Percentiles rank a stretch among this genome's conserved stretches.
phyloP scores from a whole-genome alignment of 108 stramenopile species.

The Aurantiochytrium sp. region DNA sequence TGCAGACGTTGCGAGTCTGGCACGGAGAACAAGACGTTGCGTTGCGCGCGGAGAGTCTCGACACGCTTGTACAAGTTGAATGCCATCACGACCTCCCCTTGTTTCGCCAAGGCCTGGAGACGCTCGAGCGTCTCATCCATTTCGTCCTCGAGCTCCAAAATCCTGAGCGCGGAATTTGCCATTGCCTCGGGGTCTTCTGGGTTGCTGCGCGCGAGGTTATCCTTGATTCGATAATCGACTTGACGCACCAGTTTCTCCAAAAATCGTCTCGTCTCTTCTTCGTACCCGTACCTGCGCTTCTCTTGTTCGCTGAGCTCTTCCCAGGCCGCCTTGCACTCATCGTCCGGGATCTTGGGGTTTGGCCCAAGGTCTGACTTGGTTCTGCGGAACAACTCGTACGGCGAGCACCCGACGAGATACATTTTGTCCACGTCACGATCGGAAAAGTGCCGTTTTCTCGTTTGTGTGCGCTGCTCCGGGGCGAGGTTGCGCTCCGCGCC shows the following conservation, averaged over 20 bases:
- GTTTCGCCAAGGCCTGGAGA: background rate
- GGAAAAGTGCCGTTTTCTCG: background rate
- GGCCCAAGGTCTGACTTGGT: background rate
- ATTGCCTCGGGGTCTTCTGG: background rate
- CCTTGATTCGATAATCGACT: background rate
- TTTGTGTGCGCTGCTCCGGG: background rate
- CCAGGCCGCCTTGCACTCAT: background rate
- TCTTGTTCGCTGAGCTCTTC: background rate
- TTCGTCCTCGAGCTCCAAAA: background rate
- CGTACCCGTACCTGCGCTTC: background rate
- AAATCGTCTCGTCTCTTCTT: background rate
- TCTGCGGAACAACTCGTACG: background rate
- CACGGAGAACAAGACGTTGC: background rate
- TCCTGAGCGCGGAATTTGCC: background rate
- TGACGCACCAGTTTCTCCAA: background rate
- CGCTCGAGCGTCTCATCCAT: background rate
- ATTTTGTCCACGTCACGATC: constrained; percentile 4
- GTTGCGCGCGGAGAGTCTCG: background rate
- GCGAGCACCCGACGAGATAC: constrained; percentile 16
- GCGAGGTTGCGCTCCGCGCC: background rate
- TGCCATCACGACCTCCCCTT: background rate
- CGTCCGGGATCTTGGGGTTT: background rate
- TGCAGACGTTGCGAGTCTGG: background rate
- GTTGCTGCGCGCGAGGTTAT: background rate
- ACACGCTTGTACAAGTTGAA: background rate